Percentiles rank a stretch among this genome's conserved stretches.
These are phyloP conservation scores for Coemansia furcata DNA, from an alignment of 192 early-diverging fungal genomes.

Conservation along the genomic window DNA sequence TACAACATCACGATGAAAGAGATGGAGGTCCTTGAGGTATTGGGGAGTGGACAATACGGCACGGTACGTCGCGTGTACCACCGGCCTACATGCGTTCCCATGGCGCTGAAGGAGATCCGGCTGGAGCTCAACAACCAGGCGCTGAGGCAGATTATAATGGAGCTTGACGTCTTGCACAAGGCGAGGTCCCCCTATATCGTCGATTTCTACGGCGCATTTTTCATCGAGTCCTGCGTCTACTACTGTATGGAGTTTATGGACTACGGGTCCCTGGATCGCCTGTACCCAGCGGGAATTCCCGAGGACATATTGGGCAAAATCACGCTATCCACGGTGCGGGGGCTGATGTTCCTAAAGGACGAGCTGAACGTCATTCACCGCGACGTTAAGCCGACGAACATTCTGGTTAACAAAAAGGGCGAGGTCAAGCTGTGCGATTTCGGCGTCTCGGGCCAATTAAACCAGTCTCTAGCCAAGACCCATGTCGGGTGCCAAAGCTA, in stretches of 20 bases:
- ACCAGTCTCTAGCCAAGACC: conserved; percentile 87
- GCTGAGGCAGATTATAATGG: conserved; percentile 94
- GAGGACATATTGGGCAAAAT: conserved; percentile 79
- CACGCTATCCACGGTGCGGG: conserved; percentile 74
- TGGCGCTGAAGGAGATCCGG: conserved; percentile 94
- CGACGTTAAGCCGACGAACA: conserved; percentile 96
- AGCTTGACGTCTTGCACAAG: conserved; percentile 90
- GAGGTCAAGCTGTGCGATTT: conserved; percentile 96
- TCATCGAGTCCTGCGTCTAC: conserved; percentile 94
- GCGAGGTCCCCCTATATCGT: conserved; percentile 85
- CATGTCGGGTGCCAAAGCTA: conserved; percentile 94
- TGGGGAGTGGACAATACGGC: conserved; percentile 94
- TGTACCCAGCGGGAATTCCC: conserved; percentile 78
- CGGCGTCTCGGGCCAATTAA: conserved; percentile 89
- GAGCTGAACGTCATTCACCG: conserved; percentile 88
- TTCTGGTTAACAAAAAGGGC: conserved; percentile 80
- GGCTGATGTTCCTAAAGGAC: conserved; percentile 83
- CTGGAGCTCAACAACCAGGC: conserved; percentile 85
- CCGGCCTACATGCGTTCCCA: conserved; percentile 77
- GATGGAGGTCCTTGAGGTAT: conserved; percentile 68
- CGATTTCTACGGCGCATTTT: conserved; percentile 98
- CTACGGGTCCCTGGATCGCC: conserved; percentile 83
- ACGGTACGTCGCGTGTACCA: conserved; percentile 89
- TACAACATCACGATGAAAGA: conserved; percentile 90
- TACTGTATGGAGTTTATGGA: conserved; percentile 99